Percentiles rank a stretch among this genome's conserved stretches.
phyloP scores from a whole-genome alignment of 2,329 filamentous ascomycete species.

The Tolypocladium capitatum region DNA sequence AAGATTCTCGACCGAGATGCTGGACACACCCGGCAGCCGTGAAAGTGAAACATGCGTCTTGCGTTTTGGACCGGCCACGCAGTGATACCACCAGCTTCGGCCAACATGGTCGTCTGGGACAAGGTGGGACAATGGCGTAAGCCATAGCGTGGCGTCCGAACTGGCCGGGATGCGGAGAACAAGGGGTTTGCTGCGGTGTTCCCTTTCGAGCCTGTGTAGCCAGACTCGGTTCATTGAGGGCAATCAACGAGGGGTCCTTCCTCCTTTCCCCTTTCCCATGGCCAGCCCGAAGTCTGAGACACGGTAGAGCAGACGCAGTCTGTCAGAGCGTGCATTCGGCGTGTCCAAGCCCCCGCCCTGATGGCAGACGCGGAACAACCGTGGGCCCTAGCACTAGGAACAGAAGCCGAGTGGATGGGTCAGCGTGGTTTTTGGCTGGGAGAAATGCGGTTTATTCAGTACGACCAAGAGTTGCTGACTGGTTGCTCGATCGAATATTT shows the following conservation, averaged over 20 bases:
- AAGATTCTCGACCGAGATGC: not conserved
- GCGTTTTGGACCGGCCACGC: not conserved
- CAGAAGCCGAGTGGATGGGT: not conserved
- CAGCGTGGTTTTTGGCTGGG: not conserved
- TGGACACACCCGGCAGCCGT: not conserved
- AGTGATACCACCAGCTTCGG: not conserved
- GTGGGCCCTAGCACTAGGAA: not conserved
- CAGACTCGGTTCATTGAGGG: not conserved
- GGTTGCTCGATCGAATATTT: too few relatives aligned
- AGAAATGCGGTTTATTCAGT: not conserved
- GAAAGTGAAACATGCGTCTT: not conserved
- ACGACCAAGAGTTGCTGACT: not conserved
- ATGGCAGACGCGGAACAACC: not conserved
- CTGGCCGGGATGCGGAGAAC: not conserved
- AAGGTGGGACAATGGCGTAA: not conserved
- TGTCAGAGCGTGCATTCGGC: not conserved
- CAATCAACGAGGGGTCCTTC: not conserved
- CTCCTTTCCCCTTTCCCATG: not conserved
- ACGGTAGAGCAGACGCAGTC: not conserved
- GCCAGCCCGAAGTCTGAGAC: not conserved
- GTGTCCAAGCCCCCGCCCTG: not conserved
- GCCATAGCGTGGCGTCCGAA: not conserved
- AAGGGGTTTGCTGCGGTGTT: not conserved
- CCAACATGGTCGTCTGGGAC: not conserved
- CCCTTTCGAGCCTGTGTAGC: not conserved